Evolutionary conservation across 2,329 filamentous ascomycete species (phyloP), one percentile per base, ranked within the genome.

Genomic region (Phaeophleospora eucalypticola): DNA sequence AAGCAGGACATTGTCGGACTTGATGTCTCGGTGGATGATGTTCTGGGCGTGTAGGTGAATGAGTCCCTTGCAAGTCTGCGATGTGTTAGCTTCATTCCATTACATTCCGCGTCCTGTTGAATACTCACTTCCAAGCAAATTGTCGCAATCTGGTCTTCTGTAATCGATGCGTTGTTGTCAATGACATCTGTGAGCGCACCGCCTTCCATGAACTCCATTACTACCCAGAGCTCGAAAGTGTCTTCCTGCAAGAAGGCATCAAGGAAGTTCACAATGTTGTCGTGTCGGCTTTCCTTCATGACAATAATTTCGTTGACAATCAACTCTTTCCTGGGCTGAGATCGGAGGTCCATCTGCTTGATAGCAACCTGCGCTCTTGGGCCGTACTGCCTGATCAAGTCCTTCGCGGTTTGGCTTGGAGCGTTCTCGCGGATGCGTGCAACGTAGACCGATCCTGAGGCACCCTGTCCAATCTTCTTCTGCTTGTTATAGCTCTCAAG

Each of bases 201-300:
- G 61, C 93, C 93, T 72, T 98, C 93, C 93, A 98, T 98, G 64
- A 90, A 98, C 73, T 98, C 93, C 93, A 98, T 95, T 43, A 98
- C 91, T 9, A 98, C 89, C 93, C 93, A 98, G n/a, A 98, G 79
- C 68, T 98, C 93, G 45, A 87, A 81, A 62, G 87, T 89, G 68
- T 93, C 91, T 68, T 96, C 95, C 63, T 93, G 87, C 64, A 98
- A 73, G 76, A 97, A 98, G 3, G 91, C 90, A 60, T 98, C 93
- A 27, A 98, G 75, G 73, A 95, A 98, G 72, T 98, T 98, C 70
- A 98, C 93, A 74, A 98, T 98, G 70, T 98, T 98, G 51, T 86
- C 84, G 69, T 98, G 93, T 66, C 90, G 87, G 75, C 89, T 95
- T 72, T 98, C 93, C 74, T 97, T 96, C 93, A 98, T 98, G 50